Conservation (phyloP, 331 rosid species). For the Quercus tomentella region DNA sequence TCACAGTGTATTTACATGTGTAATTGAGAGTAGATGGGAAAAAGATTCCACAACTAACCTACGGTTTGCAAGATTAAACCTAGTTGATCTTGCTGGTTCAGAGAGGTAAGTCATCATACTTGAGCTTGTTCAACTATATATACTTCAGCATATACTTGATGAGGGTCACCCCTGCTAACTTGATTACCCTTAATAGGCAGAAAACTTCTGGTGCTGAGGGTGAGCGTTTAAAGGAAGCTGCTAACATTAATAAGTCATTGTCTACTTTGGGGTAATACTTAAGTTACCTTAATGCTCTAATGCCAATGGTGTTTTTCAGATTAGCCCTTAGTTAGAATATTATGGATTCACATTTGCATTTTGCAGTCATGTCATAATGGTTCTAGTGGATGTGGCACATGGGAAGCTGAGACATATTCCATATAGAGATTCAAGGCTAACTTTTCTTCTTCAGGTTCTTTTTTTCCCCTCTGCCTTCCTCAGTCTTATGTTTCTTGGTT, state of each 20-base stretch:
- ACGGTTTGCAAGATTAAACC: conserved; percentile 88
- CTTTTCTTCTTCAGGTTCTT: conserved; percentile 95
- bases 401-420: conserved; percentile 93
- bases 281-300: conserved; percentile 2
- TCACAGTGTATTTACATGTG: conserved; percentile 95
- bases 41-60: conserved; percentile 83
- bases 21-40: conserved; percentile 96
- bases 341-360: conserved; percentile 8
- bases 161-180: conserved; percentile 7
- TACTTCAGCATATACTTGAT: conserved; percentile 6
- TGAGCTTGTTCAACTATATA: conserved; percentile 11
- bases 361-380: conserved; percentile 95
- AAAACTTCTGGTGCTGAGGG: conserved; percentile 99
- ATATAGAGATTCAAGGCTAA: conserved; percentile 89
- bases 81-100: conserved; percentile 98
- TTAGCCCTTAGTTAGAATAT: conserved; percentile 1
- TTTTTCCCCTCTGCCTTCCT: conserved; percentile 17
- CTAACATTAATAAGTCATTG: conserved; percentile 85
- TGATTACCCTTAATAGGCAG: conserved; percentile 56
- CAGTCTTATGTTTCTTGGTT: conserved; percentile 7
- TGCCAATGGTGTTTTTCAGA: background rate
- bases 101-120: conserved; percentile 57
- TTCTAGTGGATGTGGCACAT: conserved; percentile 88
- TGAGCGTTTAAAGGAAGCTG: conserved; percentile 97
- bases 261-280: conserved; percentile 80